Conservation (phyloP, 2,329 filamentous ascomycete genomes). For the Salinomyces thailandicus region DNA sequence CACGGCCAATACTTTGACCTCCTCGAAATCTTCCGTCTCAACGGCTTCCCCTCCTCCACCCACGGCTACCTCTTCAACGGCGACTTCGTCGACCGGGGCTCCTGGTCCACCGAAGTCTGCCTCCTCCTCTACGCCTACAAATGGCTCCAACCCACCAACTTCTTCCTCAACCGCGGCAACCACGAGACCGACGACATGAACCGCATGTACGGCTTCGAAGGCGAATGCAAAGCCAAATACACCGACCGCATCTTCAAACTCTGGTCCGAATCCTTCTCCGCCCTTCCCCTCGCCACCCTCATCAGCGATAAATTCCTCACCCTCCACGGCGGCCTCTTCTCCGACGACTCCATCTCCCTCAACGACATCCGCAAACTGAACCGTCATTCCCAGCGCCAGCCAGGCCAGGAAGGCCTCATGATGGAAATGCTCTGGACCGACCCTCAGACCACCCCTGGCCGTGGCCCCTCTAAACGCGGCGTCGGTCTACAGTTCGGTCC, state of each 20-base stretch:
- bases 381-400: slow-evolving; percentile 81
- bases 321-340: slow-evolving; percentile 90
- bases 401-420: slow-evolving; percentile 89
- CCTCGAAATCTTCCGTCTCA: slow-evolving; percentile 88
- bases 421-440: slow-evolving; percentile 99
- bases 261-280: slow-evolving; percentile 96
- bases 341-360: slow-evolving; percentile 81
- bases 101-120: slow-evolving; percentile 96
- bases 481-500: slow-evolving; percentile 95
- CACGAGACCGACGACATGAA: slow-evolving; percentile 96
- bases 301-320: slow-evolving; percentile 86
- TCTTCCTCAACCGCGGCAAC: slow-evolving; percentile 96
- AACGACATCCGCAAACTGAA: slow-evolving; percentile 92
- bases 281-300: slow-evolving; percentile 80
- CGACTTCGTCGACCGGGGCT: slow-evolving; percentile 94
- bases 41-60: slow-evolving; percentile 72
- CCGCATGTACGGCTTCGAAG: slow-evolving; percentile 93
- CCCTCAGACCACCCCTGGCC: slow-evolving; percentile 72
- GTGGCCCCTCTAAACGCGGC: slow-evolving; percentile 90
- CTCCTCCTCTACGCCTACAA: slow-evolving; percentile 92
- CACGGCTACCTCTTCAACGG: slow-evolving; percentile 97
- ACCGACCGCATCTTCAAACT: slow-evolving; percentile 92
- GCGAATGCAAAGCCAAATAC: slow-evolving; percentile 97
- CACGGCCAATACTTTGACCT: slow-evolving; percentile 98
- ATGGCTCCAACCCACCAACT: slow-evolving; percentile 70